A percentile compares a stretch with the other conserved stretches of the same genome.
These are phyloP conservation scores for Melampsora abietis-canadensis DNA, from an alignment of 1,284 basidiomycete genomes.

Conservation along the genomic window DNA sequence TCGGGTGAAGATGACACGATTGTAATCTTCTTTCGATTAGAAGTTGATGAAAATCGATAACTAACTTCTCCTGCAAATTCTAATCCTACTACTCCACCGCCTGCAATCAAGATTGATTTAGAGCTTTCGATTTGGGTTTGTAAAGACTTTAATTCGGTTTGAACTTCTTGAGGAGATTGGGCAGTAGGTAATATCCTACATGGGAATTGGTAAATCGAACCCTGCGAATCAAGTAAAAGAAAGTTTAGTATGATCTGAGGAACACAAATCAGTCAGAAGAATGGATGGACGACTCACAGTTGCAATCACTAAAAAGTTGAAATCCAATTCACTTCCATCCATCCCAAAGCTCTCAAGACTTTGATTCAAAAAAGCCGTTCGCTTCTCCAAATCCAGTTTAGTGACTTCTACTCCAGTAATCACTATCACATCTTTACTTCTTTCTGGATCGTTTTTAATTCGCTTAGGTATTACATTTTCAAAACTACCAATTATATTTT, in stretches of 20 bases:
- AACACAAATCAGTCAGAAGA: not conserved
- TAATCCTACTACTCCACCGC: constrained; percentile 33
- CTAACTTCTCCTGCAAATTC: constrained; percentile 39
- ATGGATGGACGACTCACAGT: constrained; percentile 9
- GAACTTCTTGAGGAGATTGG: constrained; percentile 9
- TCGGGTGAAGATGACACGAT: constrained; percentile 17
- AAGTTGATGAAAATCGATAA: constrained; percentile 6
- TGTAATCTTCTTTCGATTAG: constrained; percentile 25
- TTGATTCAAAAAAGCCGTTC: constrained; percentile 8
- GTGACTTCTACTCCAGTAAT: constrained; percentile 20
- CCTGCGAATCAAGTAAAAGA: not conserved
- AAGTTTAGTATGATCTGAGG: not conserved
- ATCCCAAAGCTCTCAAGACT: constrained; percentile 4
- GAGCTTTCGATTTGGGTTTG: constrained; percentile 9
- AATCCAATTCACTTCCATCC: constrained; percentile 15
- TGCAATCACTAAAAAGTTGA: constrained; percentile 35
- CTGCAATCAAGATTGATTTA: constrained; percentile 29
- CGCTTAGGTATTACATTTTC: constrained; percentile 22
- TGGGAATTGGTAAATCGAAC: constrained; percentile 30
- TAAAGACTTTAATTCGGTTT: not conserved
- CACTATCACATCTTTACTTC: not conserved
- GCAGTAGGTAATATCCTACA: constrained; percentile 20
- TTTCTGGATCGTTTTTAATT: constrained; percentile 7
- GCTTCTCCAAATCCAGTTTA: constrained; percentile 14
- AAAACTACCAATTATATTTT: constrained; percentile 12